A percentile compares a stretch with the other conserved stretches of the same genome.
phyloP scores from a whole-genome alignment of 495 filamentous ascomycete species.

The Patellaria atrata region DNA sequence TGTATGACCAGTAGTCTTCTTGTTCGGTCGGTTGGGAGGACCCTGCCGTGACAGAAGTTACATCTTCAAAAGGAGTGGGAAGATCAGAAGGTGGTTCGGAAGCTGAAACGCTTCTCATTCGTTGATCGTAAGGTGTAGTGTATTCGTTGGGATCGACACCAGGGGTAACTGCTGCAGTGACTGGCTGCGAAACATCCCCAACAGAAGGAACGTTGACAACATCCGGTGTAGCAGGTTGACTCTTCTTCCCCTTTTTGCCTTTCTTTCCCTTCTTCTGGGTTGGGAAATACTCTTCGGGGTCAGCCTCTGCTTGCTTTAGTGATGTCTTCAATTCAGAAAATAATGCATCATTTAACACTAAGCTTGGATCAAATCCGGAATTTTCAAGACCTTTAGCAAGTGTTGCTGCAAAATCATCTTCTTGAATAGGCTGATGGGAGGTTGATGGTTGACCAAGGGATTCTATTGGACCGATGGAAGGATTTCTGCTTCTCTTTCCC shows the following conservation, averaged over 20 bases:
- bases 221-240: constrained; percentile 10
- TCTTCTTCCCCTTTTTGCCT: constrained; percentile 17
- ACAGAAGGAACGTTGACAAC: too few species aligned
- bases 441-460: background rate
- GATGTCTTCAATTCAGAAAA: constrained; percentile 20
- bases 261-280: constrained; percentile 18
- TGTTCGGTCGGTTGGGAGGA: background rate
- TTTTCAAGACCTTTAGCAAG: constrained; percentile 16
- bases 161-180: too few species aligned
- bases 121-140: too few species aligned
- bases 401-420: constrained; percentile 17
- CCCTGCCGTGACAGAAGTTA: too few species aligned
- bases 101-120: too few species aligned
- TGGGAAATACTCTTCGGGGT: constrained; percentile 22
- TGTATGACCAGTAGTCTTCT: constrained; percentile 2
- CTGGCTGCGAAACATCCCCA: too few species aligned
- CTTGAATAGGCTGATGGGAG: constrained; percentile 1
- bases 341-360: constrained; percentile 22
- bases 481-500: constrained; percentile 8
- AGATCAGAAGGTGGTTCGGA: background rate
- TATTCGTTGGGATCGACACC: too few species aligned
- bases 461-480: constrained; percentile 1
- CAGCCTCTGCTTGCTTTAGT: constrained; percentile 19
- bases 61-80: background rate
- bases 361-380: constrained; percentile 23